Conservation (phyloP, 2,329 filamentous ascomycete species). For the Aureobasidium zeae region DNA sequence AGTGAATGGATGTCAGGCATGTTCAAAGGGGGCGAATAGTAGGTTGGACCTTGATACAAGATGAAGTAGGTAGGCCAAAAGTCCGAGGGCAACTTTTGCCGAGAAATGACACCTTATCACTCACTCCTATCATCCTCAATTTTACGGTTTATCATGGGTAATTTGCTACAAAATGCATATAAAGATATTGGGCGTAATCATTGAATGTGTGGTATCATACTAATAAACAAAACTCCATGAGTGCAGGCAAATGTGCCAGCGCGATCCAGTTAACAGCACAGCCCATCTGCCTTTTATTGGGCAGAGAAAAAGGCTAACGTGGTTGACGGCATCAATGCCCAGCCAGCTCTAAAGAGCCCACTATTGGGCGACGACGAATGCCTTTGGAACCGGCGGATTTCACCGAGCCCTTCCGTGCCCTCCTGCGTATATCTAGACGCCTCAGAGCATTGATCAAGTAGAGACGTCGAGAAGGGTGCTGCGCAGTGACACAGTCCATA, state of each 20-base stretch:
- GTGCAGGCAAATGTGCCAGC: neutral
- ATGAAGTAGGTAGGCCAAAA: neutral
- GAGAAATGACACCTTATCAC: neutral
- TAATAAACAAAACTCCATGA: neutral
- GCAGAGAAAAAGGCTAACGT: no score
- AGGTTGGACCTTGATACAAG: neutral
- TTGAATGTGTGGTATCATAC: constrained; percentile 13
- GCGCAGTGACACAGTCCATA: no score
- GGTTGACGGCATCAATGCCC: no score
- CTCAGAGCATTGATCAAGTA: no score
- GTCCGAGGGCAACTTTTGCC: neutral
- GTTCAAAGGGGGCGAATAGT: no score
- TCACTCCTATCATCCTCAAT: neutral
- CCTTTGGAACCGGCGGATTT: no score
- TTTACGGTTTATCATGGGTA: neutral
- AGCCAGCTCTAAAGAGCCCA: no score
- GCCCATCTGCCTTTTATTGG: neutral
- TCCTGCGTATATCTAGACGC: no score
- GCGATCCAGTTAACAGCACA: neutral
- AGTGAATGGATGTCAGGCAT: constrained; percentile 8
- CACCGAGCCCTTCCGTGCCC: no score
- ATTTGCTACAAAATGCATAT: neutral
- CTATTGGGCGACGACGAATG: no score
- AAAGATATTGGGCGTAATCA: neutral
- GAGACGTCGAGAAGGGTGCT: no score